A percentile compares a stretch with the other conserved stretches of the same genome.
Conservation (phyloP, 1,139 yeast species). For the Yamadazyma diddensiae region DNA sequence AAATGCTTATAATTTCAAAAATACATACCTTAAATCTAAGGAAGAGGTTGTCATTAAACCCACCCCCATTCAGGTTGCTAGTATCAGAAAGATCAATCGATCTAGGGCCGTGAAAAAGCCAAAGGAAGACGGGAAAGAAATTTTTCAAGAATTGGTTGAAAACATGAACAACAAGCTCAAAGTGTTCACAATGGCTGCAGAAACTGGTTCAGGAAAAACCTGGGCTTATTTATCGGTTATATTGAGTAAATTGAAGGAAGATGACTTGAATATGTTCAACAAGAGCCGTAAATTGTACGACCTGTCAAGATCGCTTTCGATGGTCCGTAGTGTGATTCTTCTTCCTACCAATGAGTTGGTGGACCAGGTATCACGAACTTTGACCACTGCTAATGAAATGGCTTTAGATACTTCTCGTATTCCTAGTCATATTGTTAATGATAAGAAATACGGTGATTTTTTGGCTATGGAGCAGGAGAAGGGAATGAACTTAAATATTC, state of each 20-base stretch:
- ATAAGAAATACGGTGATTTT: slow-evolving; percentile 20
- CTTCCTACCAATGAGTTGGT: slow-evolving; percentile 90
- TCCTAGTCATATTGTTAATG: slow-evolving; percentile 15
- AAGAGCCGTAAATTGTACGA: slow-evolving; percentile 30
- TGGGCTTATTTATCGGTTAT: slow-evolving; percentile 84
- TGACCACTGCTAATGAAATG: slow-evolving; percentile 36
- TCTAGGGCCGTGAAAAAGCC: slow-evolving; percentile 23
- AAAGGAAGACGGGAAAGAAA: slow-evolving; percentile 15
- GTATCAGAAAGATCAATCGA: slow-evolving; percentile 42
- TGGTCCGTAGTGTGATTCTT: slow-evolving; percentile 66
- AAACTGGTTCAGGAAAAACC: slow-evolving; percentile 96
- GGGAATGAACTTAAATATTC: slow-evolving; percentile 41
- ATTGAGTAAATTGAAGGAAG: slow-evolving; percentile 63
- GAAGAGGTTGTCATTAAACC: slow-evolving; percentile 35
- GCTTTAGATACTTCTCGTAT: slow-evolving; percentile 20
- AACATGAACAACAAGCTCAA: slow-evolving; percentile 44
- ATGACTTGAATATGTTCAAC: slow-evolving; percentile 33
- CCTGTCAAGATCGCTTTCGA: slow-evolving; percentile 29
- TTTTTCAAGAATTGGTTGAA: slow-evolving; percentile 26
- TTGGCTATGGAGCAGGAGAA: slow-evolving; percentile 22
- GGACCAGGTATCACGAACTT: slow-evolving; percentile 65
- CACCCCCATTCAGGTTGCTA: slow-evolving; percentile 44
- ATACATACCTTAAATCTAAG: slow-evolving; percentile 31
- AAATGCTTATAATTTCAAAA: slow-evolving; percentile 41
- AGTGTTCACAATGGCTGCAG: slow-evolving; percentile 84